Base-by-base conservation (phyloP, 1,139 yeast genomes). In the Lodderomyces jiufengensis region DNA sequence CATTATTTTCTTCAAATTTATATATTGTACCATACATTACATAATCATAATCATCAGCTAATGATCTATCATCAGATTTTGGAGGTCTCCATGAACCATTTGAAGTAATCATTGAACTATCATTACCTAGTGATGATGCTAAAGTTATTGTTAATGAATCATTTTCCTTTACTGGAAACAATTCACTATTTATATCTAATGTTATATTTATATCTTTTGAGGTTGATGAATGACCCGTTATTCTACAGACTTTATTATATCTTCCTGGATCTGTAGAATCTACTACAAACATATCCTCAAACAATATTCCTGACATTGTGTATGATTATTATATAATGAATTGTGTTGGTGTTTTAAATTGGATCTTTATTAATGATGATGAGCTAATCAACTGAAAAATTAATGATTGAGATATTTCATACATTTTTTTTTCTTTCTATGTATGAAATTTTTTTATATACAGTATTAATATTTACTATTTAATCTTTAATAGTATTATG, bases 21-120 rank as follows among this genome's bases (percentile, higher is more conserved):
- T 94, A 94, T 33, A 94, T 95, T 11, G 97, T 90, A 41, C 99
- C 99, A 60, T 90, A 83, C 97, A 92, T 92, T 50, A 92, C 97
- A 53, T 94, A 94, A 58, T 94, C 98, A 64, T 88, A 92, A 55
- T 92, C 97, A 57, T 92, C 97, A 42, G 97, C 96, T 54, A 92
- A 72, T 2, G 94, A 78, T 51, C 83, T 75, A 49, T 88, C 96
- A 41, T 81, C 85, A 10, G 84, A 74, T 59, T 77, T 84, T 29
- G 96, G 95, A 3, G 92, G 90, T 66, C 97, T 81, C 97, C 97
- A 92, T 12, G 87, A 80, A 25, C 86, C 82, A 46, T 78, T 78
- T 31, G 82, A 70, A 12, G 82, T 69, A 38, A 73, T 55, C 63
- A 63, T 73, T 15, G 77, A 67, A 9, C 71, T 62, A 34, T 73